Evolutionary conservation across 352 stramenopile species (phyloP).

Genomic region (Thalassiosira mediterranea): DNA sequence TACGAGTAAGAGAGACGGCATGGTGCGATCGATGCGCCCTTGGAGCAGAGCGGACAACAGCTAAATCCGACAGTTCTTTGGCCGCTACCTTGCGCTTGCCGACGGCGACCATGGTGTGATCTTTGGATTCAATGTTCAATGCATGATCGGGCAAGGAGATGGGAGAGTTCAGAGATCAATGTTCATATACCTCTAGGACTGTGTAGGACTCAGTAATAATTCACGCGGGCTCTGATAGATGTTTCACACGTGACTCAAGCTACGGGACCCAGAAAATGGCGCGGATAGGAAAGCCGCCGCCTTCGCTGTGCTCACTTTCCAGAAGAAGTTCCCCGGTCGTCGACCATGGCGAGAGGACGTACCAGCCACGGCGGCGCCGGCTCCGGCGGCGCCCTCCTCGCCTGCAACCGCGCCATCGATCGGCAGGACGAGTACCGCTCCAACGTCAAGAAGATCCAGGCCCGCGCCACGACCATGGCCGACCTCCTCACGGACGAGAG

Average conservation of each 20-base stretch:
- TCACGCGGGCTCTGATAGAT: not conserved
- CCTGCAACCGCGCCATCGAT: conserved; percentile 28
- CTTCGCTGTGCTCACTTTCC: too few relatives aligned
- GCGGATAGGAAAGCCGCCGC: too few relatives aligned
- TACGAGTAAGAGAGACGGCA: too few relatives aligned
- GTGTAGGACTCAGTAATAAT: too few relatives aligned
- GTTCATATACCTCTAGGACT: too few relatives aligned
- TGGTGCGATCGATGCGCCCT: too few relatives aligned
- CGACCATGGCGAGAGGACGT: conserved; percentile 40
- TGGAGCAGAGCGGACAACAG: too few relatives aligned
- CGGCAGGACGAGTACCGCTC: conserved; percentile 44
- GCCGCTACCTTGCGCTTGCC: too few relatives aligned
- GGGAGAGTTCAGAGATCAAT: not conserved
- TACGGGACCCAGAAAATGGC: too few relatives aligned
- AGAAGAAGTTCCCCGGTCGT: not conserved
- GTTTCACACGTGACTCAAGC: not conserved
- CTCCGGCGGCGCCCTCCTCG: conserved; percentile 18
- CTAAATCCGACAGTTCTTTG: too few relatives aligned
- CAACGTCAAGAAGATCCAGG: conserved; percentile 42
- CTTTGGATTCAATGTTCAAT: too few relatives aligned
- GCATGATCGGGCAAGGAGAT: not conserved
- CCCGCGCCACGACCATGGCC: conserved; percentile 24
- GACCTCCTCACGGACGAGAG: conserved; percentile 26
- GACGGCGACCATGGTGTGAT: too few relatives aligned
- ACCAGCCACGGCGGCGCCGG: conserved; percentile 10